Conservation (phyloP, 2,329 filamentous ascomycete genomes). For the Capronia americana region DNA sequence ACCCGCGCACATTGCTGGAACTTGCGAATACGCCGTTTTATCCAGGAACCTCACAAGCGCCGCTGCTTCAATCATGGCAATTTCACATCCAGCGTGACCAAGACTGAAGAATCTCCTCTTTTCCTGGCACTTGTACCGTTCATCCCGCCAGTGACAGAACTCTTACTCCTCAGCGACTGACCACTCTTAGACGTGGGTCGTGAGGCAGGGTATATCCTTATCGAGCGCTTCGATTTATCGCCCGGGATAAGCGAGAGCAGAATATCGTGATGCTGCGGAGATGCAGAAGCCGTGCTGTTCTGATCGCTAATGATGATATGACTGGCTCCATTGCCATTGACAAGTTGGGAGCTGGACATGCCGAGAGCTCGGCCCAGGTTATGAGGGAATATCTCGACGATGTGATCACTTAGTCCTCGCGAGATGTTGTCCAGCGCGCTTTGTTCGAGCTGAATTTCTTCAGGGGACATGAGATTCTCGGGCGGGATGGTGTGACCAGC, state of each 20-base stretch:
- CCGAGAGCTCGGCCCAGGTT: conserved; percentile 24
- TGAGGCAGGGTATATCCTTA: conserved; percentile 39
- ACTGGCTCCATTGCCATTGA: conserved; percentile 4
- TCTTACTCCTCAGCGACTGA: conserved; percentile 36
- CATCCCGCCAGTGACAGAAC: conserved; percentile 26
- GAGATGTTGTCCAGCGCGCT: conserved; percentile 40
- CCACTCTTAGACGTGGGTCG: conserved; percentile 38
- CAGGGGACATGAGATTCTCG: conserved; percentile 35
- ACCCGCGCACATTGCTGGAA: neutral
- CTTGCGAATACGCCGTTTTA: neutral
- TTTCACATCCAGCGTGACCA: conserved; percentile 39
- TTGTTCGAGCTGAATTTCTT: conserved; percentile 39
- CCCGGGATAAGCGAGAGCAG: conserved; percentile 39
- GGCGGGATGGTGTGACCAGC: conserved; percentile 25
- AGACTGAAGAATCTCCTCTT: conserved; percentile 26
- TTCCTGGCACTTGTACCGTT: conserved; percentile 26
- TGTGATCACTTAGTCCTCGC: conserved; percentile 39
- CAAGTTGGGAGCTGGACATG: conserved; percentile 29
- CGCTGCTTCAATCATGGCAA: conserved; percentile 22
- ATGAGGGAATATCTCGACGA: conserved; percentile 40
- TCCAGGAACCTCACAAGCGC: neutral
- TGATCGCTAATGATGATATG: neutral
- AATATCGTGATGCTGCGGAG: conserved; percentile 38
- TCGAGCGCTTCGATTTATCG: conserved; percentile 39
- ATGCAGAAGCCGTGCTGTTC: conserved; percentile 12